Base-by-base conservation (phyloP, 1,284 basidiomycete species). In the Waitea zeae region DNA sequence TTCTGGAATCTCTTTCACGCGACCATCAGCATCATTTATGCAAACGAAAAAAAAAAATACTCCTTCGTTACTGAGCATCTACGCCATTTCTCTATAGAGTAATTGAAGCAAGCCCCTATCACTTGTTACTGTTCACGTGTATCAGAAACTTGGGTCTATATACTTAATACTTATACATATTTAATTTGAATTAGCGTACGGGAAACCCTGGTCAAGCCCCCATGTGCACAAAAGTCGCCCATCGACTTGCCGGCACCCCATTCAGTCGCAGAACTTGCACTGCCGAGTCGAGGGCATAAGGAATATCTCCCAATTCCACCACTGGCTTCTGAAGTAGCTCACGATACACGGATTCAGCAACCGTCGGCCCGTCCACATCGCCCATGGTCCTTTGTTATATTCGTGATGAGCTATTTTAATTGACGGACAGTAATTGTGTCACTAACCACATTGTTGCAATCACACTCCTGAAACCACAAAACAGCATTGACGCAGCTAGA, bases 401-500 rank as follows among this genome's bases (percentile, higher is more conserved):
- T n/a, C n/a, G 22, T n/a, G 7, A n/a, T 26, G 22, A 26, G 22
- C 22, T n/a, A 26, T n/a, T 26, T n/a, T 26, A n/a, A n/a, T n/a
- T n/a, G 22, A 26, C 22, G n/a, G 22, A 7, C 22, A 26, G 7
- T 26, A 7, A 44, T 26, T n/a, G 7, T 26, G n/a, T 7, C 7
- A 30, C 29, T 11, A 6, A 48, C 53, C 55, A 57, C 41, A 56
- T 40, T 3, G 53, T 56, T 13, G 44, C 55, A 26, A 57, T 43
- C 13, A 48, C 51, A 14, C 47, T 46, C 34, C 39, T 41, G 42
- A 51, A 57, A 12, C 57, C 57, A 30, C 52, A 46, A 28, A 51
- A 46, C n/a, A 51, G 41, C 43, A 58, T 50, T 7, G 46, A 50
- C 9, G 49, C 49, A 5, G 49, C 50, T 4, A 57, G 41, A 39